Conservation (phyloP, 164 flowering plant species). For the Platanus orientalis region DNA sequence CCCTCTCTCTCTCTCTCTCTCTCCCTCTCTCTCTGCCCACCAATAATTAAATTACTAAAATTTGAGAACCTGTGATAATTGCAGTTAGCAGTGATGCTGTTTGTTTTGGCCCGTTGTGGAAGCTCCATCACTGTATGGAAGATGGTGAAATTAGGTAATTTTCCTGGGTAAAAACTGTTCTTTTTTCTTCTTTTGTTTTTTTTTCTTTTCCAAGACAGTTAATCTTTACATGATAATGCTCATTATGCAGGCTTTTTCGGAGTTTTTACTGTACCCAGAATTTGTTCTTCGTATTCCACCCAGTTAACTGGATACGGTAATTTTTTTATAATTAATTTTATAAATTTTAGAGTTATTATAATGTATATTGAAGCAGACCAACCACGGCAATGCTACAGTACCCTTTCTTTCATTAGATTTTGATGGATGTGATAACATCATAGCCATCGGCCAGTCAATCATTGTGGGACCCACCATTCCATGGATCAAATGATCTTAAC, state of each 20-base stretch:
- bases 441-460: no score
- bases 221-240: not conserved
- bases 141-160: slow-evolving; percentile 68
- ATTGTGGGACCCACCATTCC: no score
- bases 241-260: slow-evolving; percentile 69
- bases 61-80: slow-evolving; percentile 10
- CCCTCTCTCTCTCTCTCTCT: slow-evolving; percentile 6
- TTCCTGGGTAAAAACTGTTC: not conserved
- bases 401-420: no score
- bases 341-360: not conserved
- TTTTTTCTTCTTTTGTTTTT: not conserved
- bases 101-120: slow-evolving; percentile 77
- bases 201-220: no score
- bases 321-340: not conserved
- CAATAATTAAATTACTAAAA: slow-evolving; percentile 1
- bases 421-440: no score
- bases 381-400: no score
- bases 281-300: slow-evolving; percentile 58
- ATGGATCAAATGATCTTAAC: no score
- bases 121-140: slow-evolving; percentile 86
- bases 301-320: slow-evolving; percentile 61
- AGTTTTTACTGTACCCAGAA: slow-evolving; percentile 73
- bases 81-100: slow-evolving; percentile 81
- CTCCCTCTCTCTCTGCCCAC: not conserved
- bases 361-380: not conserved